phyloP scores from a whole-genome alignment of 495 filamentous ascomycete species.

The Immersiella caudata region DNA sequence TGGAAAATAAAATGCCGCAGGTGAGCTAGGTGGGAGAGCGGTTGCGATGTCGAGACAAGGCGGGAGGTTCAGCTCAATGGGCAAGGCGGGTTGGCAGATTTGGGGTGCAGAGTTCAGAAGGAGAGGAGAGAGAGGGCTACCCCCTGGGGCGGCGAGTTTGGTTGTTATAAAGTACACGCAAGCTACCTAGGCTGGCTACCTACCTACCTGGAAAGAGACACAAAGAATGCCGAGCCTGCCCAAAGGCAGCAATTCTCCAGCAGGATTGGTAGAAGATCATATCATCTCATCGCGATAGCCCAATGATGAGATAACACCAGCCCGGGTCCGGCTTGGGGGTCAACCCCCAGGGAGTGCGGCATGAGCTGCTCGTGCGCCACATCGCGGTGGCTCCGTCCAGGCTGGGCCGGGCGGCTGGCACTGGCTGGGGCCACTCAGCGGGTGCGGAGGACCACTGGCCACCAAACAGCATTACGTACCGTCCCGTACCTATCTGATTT shows the following conservation, averaged over 20 bases:
- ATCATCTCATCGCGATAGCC: constrained; percentile 13
- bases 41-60: not conserved
- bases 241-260: constrained; percentile 4
- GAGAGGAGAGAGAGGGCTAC: not conserved
- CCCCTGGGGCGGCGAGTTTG: not conserved
- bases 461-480: constrained; percentile 37
- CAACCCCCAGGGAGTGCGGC: not conserved
- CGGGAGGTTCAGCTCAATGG: not conserved
- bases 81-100: not conserved
- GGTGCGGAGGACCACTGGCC: not conserved
- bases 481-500: constrained; percentile 27
- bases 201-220: not conserved
- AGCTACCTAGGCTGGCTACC: not conserved
- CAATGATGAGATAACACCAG: constrained; percentile 6
- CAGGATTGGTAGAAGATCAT: constrained; percentile 14
- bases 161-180: constrained; percentile 4
- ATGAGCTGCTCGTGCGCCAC: not conserved
- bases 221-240: constrained; percentile 4
- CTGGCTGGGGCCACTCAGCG: constrained; percentile 27
- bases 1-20: constrained; percentile 11
- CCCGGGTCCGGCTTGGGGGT: constrained; percentile 1
- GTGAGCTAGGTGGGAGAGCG: not conserved
- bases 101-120: not conserved
- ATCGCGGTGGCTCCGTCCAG: constrained; percentile 5
- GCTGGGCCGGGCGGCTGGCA: not conserved